Conservation (phyloP, 2,329 filamentous ascomycete species). For the Lachnellula cervina region DNA sequence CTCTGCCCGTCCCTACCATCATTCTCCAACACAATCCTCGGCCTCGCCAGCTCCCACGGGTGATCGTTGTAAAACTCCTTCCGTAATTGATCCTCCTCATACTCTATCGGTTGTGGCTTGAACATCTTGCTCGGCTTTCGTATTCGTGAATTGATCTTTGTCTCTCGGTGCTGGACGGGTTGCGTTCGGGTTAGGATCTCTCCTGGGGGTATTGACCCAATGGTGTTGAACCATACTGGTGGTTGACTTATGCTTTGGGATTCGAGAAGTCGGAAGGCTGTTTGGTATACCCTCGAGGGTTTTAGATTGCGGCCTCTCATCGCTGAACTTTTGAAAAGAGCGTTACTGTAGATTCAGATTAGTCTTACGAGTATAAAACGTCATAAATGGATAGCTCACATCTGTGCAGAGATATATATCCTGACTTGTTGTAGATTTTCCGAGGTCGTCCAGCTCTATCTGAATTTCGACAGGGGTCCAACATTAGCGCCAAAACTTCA, state of each 20-base stretch:
- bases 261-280: slow-evolving; percentile 41
- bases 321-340: not conserved
- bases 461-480: slow-evolving; percentile 4
- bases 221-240: slow-evolving; percentile 31
- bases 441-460: not conserved
- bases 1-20: slow-evolving; percentile 75
- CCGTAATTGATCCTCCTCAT: slow-evolving; percentile 79
- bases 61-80: slow-evolving; percentile 86
- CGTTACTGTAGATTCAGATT: not conserved
- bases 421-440: not conserved
- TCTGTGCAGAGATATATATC: not conserved
- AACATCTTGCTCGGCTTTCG: slow-evolving; percentile 72
- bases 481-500: not conserved
- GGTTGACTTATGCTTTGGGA: slow-evolving; percentile 36
- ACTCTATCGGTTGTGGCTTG: slow-evolving; percentile 70
- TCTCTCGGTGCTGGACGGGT: slow-evolving; percentile 41
- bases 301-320: slow-evolving; percentile 32
- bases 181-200: slow-evolving; percentile 53
- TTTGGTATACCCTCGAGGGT: slow-evolving; percentile 44
- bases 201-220: slow-evolving; percentile 44
- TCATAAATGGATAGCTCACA: not conserved
- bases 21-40: slow-evolving; percentile 76
- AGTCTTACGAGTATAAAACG: not conserved
- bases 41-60: slow-evolving; percentile 92
- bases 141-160: slow-evolving; percentile 31